Percentiles rank a stretch among this genome's conserved stretches.
phyloP scores from a whole-genome alignment of 1,139 yeast species.

The Kodamaea plutei region DNA sequence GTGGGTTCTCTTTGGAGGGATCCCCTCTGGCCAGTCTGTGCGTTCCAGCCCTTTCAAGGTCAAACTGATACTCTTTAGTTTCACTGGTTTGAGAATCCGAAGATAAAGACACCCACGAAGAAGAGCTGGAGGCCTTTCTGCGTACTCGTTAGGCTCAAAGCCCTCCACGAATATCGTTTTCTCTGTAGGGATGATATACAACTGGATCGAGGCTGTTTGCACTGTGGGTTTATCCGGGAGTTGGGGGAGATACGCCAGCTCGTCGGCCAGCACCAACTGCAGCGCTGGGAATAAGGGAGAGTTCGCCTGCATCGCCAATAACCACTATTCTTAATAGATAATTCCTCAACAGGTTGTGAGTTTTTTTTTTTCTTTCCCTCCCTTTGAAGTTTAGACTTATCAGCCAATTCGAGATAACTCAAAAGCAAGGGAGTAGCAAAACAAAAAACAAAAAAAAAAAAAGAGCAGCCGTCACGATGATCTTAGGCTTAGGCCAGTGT shows the following conservation, averaged over 20 bases:
- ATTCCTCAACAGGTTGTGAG: too few species aligned
- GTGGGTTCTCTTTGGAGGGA: conserved; percentile 79
- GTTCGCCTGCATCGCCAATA: conserved; percentile 6
- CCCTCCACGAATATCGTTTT: conserved; percentile 80
- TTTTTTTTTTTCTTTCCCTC: too few species aligned
- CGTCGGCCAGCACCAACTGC: conserved; percentile 17
- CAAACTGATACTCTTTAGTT: conserved; percentile 64
- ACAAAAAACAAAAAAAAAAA: too few species aligned
- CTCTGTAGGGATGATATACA: conserved; percentile 69
- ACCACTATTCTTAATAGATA: neutral
- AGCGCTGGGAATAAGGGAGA: conserved; percentile 34
- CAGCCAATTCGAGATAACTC: too few species aligned
- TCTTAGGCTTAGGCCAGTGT: too few species aligned
- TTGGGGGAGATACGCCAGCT: conserved; percentile 26
- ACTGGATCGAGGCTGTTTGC: conserved; percentile 44
- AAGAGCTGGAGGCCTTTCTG: conserved; percentile 73
- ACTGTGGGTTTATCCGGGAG: conserved; percentile 49
- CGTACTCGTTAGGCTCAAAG: conserved; percentile 61
- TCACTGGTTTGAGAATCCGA: conserved; percentile 69
- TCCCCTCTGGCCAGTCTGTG: conserved; percentile 99
- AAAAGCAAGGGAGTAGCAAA: too few species aligned
- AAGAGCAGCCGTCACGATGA: too few species aligned
- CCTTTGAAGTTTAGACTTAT: too few species aligned
- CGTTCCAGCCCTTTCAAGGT: conserved; percentile 67
- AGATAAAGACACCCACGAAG: conserved; percentile 78